A percentile compares a stretch with the other conserved stretches of the same genome.
Conservation (phyloP, 352 stramenopile genomes). For the Phytophthora megakarya region DNA sequence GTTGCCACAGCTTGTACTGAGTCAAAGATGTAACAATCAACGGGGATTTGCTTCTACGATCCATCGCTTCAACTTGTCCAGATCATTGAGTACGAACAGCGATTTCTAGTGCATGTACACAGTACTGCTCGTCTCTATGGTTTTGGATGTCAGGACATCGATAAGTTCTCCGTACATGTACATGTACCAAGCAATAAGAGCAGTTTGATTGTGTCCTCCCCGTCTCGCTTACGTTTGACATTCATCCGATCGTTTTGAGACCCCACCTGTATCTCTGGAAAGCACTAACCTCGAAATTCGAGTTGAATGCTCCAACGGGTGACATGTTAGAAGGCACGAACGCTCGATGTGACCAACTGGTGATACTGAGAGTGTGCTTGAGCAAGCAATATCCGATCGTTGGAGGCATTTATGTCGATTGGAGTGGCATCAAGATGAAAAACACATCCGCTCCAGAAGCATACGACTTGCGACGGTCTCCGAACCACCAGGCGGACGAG, state of each 20-base stretch:
- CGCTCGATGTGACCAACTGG: conserved; percentile 16
- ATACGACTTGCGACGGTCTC: conserved; percentile 16
- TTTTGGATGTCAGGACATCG: background rate
- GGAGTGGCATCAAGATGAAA: conserved; percentile 29
- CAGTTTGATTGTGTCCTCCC: background rate
- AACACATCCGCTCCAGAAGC: conserved; percentile 15
- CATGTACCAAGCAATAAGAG: background rate
- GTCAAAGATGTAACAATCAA: background rate
- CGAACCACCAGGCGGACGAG: background rate
- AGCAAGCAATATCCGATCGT: background rate
- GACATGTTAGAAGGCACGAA: conserved; percentile 12
- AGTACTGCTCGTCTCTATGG: background rate
- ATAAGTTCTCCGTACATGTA: background rate
- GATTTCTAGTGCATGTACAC: background rate
- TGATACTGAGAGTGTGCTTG: background rate
- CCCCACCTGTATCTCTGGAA: conserved; percentile 17
- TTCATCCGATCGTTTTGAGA: conserved; percentile 18
- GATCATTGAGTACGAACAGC: background rate
- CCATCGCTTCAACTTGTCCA: background rate
- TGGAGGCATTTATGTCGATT: conserved; percentile 20
- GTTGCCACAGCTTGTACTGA: background rate
- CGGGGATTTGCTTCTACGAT: conserved; percentile 11
- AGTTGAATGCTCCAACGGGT: conserved; percentile 7
- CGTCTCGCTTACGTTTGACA: conserved; percentile 2
- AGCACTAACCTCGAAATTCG: conserved; percentile 23